Conservation (phyloP, 352 stramenopile species). For the Phytophthora colocasiae region DNA sequence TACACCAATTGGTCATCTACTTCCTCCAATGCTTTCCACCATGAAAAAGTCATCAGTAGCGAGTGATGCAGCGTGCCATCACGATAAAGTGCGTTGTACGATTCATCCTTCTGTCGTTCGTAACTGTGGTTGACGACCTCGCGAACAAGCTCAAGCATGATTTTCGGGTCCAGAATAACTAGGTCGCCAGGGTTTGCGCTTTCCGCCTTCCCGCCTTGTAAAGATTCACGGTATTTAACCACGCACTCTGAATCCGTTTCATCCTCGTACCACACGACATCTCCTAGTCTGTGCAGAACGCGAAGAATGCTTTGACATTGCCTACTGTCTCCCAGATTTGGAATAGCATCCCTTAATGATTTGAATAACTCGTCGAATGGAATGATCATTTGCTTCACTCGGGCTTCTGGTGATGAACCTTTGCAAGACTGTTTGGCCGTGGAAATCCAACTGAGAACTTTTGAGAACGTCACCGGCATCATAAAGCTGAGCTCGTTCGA, state of each 20-base stretch:
- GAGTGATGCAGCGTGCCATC: too few species aligned
- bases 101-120: background rate
- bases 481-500: background rate
- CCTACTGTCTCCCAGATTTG: background rate
- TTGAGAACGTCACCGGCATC: conserved; percentile 1
- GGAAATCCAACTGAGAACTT: conserved; percentile 5
- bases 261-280: conserved; percentile 35
- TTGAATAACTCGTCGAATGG: too few species aligned
- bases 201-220: too few species aligned
- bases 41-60: too few species aligned
- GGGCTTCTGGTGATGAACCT: background rate
- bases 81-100: conserved; percentile 8
- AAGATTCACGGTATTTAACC: too few species aligned
- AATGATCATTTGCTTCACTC: too few species aligned
- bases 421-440: background rate
- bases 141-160: conserved; percentile 29
- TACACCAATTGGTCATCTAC: too few species aligned
- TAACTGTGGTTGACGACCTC: conserved; percentile 29
- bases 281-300: conserved; percentile 14
- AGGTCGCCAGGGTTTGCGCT: background rate
- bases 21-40: too few species aligned
- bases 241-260: too few species aligned
- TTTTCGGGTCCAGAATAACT: conserved; percentile 13
- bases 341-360: too few species aligned
- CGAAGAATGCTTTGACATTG: conserved; percentile 15